Conservation (phyloP, 805 yeast species). For the Pichia ethanolica region DNA sequence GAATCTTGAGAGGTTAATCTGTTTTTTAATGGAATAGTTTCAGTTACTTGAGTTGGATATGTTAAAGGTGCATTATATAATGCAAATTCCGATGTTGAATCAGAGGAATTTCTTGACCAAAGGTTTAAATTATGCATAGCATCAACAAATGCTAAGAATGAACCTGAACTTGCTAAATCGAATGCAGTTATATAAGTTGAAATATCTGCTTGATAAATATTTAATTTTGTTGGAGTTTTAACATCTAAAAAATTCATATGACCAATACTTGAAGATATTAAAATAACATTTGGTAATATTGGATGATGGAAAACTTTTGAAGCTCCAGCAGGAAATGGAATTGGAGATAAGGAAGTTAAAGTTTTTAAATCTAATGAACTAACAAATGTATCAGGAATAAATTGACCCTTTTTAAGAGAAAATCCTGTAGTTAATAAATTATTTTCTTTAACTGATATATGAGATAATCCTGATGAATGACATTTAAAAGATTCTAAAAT, state of each 20-base stretch:
- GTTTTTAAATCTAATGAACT: conserved; percentile 73
- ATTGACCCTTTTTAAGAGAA: conserved; percentile 53
- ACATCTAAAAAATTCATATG: conserved; percentile 82
- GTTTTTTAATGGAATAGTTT: conserved; percentile 23
- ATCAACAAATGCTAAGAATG: conserved; percentile 65
- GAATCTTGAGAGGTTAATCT: conserved; percentile 36
- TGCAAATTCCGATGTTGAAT: conserved; percentile 33
- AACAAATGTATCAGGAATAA: conserved; percentile 69
- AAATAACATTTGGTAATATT: conserved; percentile 65
- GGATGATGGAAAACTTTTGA: conserved; percentile 81
- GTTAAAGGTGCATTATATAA: conserved; percentile 42
- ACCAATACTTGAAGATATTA: conserved; percentile 70
- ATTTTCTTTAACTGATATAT: conserved; percentile 57
- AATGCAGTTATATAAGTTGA: conserved; percentile 38
- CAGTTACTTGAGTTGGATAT: conserved; percentile 39
- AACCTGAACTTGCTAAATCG: conserved; percentile 66
- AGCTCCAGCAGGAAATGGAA: conserved; percentile 88
- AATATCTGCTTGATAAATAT: conserved; percentile 60
- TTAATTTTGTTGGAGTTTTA: conserved; percentile 63
- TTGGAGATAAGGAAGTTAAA: conserved; percentile 65
- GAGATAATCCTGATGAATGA: conserved; percentile 55
- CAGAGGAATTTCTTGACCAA: conserved; percentile 49
- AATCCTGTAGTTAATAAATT: conserved; percentile 77
- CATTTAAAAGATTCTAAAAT: conserved; percentile 48
- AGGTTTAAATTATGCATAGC: conserved; percentile 52